phyloP scores from a whole-genome alignment of 495 filamentous ascomycete genomes.

The Hypoxylon trugodes region DNA sequence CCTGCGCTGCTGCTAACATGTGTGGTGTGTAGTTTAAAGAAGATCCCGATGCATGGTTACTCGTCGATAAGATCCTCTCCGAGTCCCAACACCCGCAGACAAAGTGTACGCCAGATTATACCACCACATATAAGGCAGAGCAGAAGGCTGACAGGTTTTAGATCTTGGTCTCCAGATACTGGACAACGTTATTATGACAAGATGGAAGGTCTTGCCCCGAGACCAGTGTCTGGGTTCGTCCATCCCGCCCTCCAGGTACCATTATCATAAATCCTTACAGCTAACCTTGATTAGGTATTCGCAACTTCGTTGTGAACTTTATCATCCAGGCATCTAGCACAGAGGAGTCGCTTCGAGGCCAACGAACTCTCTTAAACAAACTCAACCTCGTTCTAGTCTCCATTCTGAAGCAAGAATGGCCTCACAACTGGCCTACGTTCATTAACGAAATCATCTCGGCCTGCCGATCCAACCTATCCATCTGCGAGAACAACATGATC shows the following conservation, averaged over 20 bases:
- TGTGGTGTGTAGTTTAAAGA: slow-evolving; percentile 83
- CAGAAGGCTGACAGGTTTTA: slow-evolving; percentile 61
- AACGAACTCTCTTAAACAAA: slow-evolving; percentile 94
- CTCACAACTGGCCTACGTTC: slow-evolving; percentile 99
- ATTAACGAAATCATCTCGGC: slow-evolving; percentile 99
- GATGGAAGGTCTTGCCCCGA: slow-evolving; percentile 96
- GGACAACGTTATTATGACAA: slow-evolving; percentile 97
- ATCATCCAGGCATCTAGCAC: slow-evolving; percentile 91
- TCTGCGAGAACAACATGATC: slow-evolving; percentile 99
- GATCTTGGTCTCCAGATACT: slow-evolving; percentile 95
- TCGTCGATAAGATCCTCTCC: slow-evolving; percentile 94
- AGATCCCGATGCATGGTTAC: slow-evolving; percentile 95
- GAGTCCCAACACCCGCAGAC: slow-evolving; percentile 91
- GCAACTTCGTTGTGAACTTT: slow-evolving; percentile 97
- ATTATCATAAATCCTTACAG: background rate
- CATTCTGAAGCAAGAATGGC: slow-evolving; percentile 99
- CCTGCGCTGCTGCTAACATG: slow-evolving; percentile 39
- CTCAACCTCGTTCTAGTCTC: slow-evolving; percentile 96
- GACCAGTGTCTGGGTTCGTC: slow-evolving; percentile 90
- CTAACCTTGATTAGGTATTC: slow-evolving; percentile 73
- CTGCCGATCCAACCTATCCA: slow-evolving; percentile 90
- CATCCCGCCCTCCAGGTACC: slow-evolving; percentile 3
- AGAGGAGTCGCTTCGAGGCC: slow-evolving; percentile 81
- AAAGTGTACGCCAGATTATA: slow-evolving; percentile 73
- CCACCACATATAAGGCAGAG: slow-evolving; percentile 1